Percentiles rank a stretch among this genome's conserved stretches.
Conservation (phyloP, 129 eudicot genomes). For the Pittosporum tobira region DNA sequence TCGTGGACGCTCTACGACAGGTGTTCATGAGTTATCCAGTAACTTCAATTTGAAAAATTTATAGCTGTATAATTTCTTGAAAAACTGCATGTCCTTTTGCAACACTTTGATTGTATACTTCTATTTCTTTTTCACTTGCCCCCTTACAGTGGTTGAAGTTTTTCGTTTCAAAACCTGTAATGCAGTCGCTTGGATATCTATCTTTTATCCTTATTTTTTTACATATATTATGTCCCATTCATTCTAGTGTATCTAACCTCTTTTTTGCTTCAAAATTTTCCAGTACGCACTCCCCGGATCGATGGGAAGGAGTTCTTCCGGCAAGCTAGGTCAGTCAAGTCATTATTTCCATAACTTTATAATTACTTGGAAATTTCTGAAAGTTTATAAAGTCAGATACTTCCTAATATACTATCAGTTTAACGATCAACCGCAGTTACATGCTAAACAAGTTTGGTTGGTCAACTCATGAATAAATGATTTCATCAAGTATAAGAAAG, state of each 20-base stretch:
- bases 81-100: neutral
- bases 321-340: constrained; percentile 81
- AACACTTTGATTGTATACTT: neutral
- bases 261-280: constrained; percentile 4
- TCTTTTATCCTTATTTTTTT: neutral
- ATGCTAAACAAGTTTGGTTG: neutral
- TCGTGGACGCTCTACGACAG: constrained; percentile 70
- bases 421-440: neutral
- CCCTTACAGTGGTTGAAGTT: neutral
- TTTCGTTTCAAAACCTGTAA: neutral
- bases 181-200: neutral
- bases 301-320: constrained; percentile 98
- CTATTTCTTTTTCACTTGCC: neutral
- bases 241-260: neutral
- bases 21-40: constrained; percentile 20
- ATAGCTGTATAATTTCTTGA: neutral
- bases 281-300: constrained; percentile 67
- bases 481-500: neutral
- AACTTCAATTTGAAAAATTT: no score
- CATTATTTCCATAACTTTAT: no score
- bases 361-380: neutral
- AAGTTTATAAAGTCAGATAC: neutral
- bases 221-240: neutral
- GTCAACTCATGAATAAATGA: no score
- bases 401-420: neutral